These are phyloP conservation scores for Prunus salicina DNA, from an alignment of 306 rosid species.

Conservation along the genomic window DNA sequence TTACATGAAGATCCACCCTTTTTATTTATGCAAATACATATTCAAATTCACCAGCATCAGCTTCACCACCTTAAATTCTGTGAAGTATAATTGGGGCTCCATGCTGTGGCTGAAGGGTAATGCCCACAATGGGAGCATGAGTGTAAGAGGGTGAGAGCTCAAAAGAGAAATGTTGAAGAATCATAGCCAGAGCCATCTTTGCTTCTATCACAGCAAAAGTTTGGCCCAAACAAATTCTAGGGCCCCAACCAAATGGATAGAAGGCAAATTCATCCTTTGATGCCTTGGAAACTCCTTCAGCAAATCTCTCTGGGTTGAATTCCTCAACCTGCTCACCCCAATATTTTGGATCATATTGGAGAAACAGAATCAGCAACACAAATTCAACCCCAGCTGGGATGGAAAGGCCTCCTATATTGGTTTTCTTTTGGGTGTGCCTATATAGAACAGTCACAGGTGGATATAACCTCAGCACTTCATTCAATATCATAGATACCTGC, in stretches of 20 bases:
- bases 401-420: slow-evolving; percentile 25
- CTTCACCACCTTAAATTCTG: slow-evolving; percentile 6
- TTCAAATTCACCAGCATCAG: neutral
- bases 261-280: slow-evolving; percentile 32
- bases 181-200: slow-evolving; percentile 42
- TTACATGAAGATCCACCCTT: neutral
- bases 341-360: slow-evolving; percentile 29
- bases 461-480: slow-evolving; percentile 20
- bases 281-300: slow-evolving; percentile 38
- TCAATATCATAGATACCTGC: slow-evolving; percentile 23
- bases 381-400: slow-evolving; percentile 40
- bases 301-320: slow-evolving; percentile 49
- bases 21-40: too few species aligned
- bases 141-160: slow-evolving; percentile 48
- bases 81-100: slow-evolving; percentile 44
- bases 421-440: neutral
- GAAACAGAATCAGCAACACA: slow-evolving; percentile 14
- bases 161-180: slow-evolving; percentile 45
- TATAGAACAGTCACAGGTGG: neutral
- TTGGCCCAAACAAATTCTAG: slow-evolving; percentile 48
- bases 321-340: slow-evolving; percentile 40
- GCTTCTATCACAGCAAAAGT: slow-evolving; percentile 44
- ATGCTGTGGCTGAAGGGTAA: slow-evolving; percentile 37
- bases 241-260: slow-evolving; percentile 53
- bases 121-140: slow-evolving; percentile 32